phyloP scores from a whole-genome alignment of 2,329 filamentous ascomycete species.

The Emergomyces africanus region DNA sequence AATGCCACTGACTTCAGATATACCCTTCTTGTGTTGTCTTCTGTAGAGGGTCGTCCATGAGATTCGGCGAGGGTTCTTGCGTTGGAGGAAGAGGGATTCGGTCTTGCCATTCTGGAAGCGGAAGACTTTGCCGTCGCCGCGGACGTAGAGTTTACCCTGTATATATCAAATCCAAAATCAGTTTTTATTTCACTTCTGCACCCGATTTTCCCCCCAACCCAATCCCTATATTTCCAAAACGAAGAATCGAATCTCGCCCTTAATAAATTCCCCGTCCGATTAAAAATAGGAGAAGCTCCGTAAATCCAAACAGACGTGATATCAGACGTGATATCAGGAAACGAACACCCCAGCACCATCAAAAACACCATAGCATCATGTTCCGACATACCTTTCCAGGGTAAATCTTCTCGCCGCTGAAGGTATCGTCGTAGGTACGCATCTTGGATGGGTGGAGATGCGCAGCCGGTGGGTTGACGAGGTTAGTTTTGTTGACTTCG shows the following conservation, averaged over 20 bases:
- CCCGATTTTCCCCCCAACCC: neutral
- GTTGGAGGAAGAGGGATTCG: slow-evolving; percentile 99
- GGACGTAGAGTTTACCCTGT: slow-evolving; percentile 99
- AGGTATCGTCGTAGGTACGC: slow-evolving; percentile 68
- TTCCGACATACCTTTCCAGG: slow-evolving; percentile 57
- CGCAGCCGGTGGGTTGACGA: slow-evolving; percentile 27
- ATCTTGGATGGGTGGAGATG: slow-evolving; percentile 44
- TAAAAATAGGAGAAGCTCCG: neutral
- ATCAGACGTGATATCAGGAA: neutral
- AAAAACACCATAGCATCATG: neutral
- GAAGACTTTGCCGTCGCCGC: slow-evolving; percentile 99
- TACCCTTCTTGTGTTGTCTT: slow-evolving; percentile 99
- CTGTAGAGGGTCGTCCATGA: slow-evolving; percentile 97
- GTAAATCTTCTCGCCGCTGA: slow-evolving; percentile 69
- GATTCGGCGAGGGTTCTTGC: slow-evolving; percentile 99
- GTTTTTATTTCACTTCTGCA: neutral
- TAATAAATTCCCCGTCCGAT: neutral
- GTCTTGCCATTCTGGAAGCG: slow-evolving; percentile 99
- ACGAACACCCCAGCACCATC: neutral
- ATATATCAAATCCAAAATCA: slow-evolving; percentile 18
- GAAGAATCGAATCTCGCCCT: neutral
- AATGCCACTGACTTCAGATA: slow-evolving; percentile 78
- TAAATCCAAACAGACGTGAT: neutral
- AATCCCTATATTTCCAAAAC: neutral
- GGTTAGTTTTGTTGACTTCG: slow-evolving; percentile 23